Percentiles rank a stretch among this genome's conserved stretches.
Conservation (phyloP, 768 basidiomycete species). For the Clitopilus hobsonii region DNA sequence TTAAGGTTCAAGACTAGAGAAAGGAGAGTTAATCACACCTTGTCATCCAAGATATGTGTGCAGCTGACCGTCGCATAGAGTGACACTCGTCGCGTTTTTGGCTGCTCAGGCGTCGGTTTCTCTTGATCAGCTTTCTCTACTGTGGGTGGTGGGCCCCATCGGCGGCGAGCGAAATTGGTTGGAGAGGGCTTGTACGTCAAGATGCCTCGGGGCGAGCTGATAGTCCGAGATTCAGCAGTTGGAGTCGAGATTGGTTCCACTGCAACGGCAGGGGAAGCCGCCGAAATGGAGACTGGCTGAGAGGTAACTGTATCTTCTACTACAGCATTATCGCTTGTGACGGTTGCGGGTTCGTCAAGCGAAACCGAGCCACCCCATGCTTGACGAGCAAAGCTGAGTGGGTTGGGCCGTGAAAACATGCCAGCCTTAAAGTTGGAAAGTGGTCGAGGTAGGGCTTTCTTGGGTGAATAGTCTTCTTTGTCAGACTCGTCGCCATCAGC, state of each 20-base stretch:
- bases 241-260: conserved; percentile 6
- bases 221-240: conserved; percentile 4
- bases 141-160: conserved; percentile 33
- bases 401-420: conserved; percentile 53
- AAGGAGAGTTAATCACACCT: not conserved
- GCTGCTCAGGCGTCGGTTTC: conserved; percentile 3
- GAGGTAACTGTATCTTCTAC: conserved; percentile 38
- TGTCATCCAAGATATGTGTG: not conserved
- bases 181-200: conserved; percentile 59
- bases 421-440: conserved; percentile 38
- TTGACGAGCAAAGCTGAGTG: conserved; percentile 52
- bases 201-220: conserved; percentile 28
- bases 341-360: conserved; percentile 38
- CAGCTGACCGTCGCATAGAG: conserved; percentile 1
- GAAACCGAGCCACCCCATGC: conserved; percentile 49
- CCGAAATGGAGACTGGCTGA: conserved; percentile 15
- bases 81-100: not conserved
- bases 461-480: conserved; percentile 16
- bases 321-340: conserved; percentile 50
- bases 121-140: conserved; percentile 8
- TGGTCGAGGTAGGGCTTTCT: conserved; percentile 36
- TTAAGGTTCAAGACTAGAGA: not conserved
- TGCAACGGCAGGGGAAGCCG: not conserved
- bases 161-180: conserved; percentile 56
- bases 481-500: conserved; percentile 13